Evolutionary conservation across 352 stramenopile genomes (phyloP), one percentile per base, ranked within the genome.

Genomic region (Blastocystis sp.): DNA sequence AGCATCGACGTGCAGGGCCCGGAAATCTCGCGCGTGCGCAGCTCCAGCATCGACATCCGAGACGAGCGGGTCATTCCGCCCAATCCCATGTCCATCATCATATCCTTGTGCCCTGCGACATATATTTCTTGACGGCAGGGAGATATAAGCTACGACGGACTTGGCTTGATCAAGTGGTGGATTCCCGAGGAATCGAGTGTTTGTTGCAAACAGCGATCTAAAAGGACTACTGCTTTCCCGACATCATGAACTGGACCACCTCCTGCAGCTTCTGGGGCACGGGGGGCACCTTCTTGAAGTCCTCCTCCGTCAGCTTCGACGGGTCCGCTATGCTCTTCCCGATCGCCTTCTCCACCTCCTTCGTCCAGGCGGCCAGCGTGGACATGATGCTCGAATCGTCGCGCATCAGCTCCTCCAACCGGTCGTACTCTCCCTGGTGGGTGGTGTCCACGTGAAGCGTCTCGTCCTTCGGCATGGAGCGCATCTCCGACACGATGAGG

Each of bases 141-240:
- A n/a, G 78, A 88, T 60, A 88, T 88, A 38, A 88, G 78, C 52
- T 38, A 34, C 34, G 78, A 88, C 24, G 78, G 78, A 60, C 57
- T 88, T 28, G 78, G 78, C 14, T 48, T 88, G 48, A 76, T 88
- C 45, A 79, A 76, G 54, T 88, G 78, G 78, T 88, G 78, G 78
- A 84, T 84, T 84, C 74, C 74, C 57, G 74, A 84, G n/a, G 74
- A 84, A 68, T 84, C 74, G 1, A 24, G 11, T 84, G 52, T 84
- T 68, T 84, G n/a, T 70, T 70, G 3, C 74, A 84, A 84, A 70
- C 60, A 84, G 28, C 17, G 17, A 9, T 57, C 74, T 84, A 84
- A 84, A 84, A n/a, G 14, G 74, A 84, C 74, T 66, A 52, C 52
- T 68, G 45, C 52, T 84, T 84, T 10, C 60, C 14, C 9, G 74